phyloP scores from a whole-genome alignment of 768 basidiomycete species.

The Omphalotus guepiniiformis region DNA sequence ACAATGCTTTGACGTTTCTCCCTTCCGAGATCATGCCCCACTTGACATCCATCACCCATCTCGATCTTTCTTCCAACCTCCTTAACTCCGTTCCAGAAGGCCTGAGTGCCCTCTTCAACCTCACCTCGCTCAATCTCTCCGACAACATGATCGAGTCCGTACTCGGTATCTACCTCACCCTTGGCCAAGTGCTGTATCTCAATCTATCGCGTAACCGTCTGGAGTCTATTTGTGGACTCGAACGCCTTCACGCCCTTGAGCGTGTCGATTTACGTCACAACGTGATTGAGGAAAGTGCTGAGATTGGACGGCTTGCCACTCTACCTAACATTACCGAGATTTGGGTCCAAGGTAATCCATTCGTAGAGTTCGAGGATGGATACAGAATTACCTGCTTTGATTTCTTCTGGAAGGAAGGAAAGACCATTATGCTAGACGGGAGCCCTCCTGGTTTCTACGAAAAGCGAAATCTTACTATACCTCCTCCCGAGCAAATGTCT shows the following conservation, averaged over 20 bases:
- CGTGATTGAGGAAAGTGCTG: constrained; percentile 73
- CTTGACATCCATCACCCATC: constrained; percentile 71
- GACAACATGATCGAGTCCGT: constrained; percentile 98
- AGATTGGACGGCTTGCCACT: constrained; percentile 76
- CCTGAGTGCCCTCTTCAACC: constrained; percentile 68
- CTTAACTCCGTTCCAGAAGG: constrained; percentile 84
- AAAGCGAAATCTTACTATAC: constrained; percentile 49
- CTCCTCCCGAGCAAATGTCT: constrained; percentile 48
- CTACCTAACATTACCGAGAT: constrained; percentile 78
- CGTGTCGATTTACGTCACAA: constrained; percentile 83
- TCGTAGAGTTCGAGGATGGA: constrained; percentile 66
- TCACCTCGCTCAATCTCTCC: constrained; percentile 89
- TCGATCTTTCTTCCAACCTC: constrained; percentile 89
- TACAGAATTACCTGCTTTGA: constrained; percentile 80
- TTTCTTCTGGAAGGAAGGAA: constrained; percentile 83
- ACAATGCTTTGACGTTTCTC: constrained; percentile 79
- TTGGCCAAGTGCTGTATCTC: constrained; percentile 73
- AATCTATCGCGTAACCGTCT: constrained; percentile 86
- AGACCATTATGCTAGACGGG: constrained; percentile 73
- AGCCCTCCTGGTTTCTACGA: constrained; percentile 67
- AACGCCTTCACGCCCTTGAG: constrained; percentile 81
- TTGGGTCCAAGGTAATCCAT: constrained; percentile 83
- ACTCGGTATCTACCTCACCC: constrained; percentile 75
- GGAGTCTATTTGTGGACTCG: constrained; percentile 92
- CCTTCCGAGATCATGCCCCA: constrained; percentile 62